These are phyloP conservation scores for Onygenales sp. DNA, from an alignment of 2,329 filamentous ascomycete species.

Conservation along the genomic window DNA sequence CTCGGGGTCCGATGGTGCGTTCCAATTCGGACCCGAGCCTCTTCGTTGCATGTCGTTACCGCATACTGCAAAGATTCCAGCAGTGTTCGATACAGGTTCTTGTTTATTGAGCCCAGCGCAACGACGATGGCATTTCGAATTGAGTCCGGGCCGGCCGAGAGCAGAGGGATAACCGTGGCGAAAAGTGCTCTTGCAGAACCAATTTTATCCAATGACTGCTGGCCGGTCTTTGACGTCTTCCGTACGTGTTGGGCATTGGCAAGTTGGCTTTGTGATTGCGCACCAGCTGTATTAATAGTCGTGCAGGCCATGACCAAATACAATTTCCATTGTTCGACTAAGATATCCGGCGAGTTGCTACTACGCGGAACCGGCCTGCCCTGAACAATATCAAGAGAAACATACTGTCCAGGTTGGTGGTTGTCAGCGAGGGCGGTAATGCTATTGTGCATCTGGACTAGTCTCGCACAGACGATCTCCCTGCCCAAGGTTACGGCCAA, in stretches of 20 bases:
- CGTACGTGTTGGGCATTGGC: conserved; percentile 63
- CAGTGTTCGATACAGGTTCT: conserved; percentile 82
- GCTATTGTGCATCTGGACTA: conserved; percentile 83
- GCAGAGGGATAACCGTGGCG: conserved; percentile 78
- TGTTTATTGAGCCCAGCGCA: conserved; percentile 88
- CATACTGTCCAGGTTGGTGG: conserved; percentile 15
- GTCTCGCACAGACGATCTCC: conserved; percentile 83
- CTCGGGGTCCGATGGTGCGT: conserved; percentile 74
- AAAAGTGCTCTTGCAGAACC: conserved; percentile 83
- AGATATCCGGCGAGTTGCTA: conserved; percentile 58
- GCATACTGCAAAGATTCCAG: conserved; percentile 84
- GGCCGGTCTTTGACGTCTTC: conserved; percentile 62
- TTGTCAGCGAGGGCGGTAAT: conserved; percentile 71
- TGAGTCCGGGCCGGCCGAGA: conserved; percentile 68
- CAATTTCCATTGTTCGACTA: conserved; percentile 96
- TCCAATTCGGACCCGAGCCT: conserved; percentile 69
- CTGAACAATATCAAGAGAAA: conserved; percentile 25
- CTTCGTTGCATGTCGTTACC: conserved; percentile 76
- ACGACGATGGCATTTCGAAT: conserved; percentile 85
- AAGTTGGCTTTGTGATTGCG: conserved; percentile 49
- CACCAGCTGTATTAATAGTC: conserved; percentile 76
- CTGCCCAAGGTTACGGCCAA: conserved; percentile 85
- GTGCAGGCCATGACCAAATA: conserved; percentile 97
- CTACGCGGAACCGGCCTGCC: conserved; percentile 36
- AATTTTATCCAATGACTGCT: conserved; percentile 64